These are phyloP conservation scores for Sclerotinia subarctica DNA, from an alignment of 2,329 filamentous ascomycete genomes.

Conservation along the genomic window DNA sequence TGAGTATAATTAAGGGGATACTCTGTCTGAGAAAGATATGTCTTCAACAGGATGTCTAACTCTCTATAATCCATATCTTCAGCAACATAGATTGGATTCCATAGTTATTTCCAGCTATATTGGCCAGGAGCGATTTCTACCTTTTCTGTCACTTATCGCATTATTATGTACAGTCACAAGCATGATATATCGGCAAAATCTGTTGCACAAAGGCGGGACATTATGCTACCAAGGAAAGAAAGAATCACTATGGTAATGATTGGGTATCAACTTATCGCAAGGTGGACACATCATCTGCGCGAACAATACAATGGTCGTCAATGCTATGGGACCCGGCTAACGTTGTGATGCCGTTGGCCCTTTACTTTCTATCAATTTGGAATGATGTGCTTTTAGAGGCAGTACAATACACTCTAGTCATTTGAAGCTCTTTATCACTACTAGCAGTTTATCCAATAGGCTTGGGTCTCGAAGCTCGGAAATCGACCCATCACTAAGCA, in stretches of 20 bases:
- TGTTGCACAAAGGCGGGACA: background rate
- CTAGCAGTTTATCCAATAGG: background rate
- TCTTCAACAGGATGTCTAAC: background rate
- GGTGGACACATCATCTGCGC: background rate
- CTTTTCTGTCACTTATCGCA: constrained; percentile 10
- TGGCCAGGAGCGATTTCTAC: background rate
- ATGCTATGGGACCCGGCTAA: background rate
- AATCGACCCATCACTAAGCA: background rate
- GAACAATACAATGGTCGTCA: background rate
- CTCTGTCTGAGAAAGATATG: background rate
- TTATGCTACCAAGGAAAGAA: too few relatives aligned
- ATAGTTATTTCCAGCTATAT: background rate
- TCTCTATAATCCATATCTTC: background rate
- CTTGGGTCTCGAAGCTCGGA: background rate
- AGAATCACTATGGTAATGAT: background rate
- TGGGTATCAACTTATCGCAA: background rate
- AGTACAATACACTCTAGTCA: background rate
- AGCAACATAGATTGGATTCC: background rate
- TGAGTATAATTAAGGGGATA: background rate
- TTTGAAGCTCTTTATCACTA: background rate
- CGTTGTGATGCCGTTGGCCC: background rate
- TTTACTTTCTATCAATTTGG: background rate
- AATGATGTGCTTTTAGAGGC: background rate
- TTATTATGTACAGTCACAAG: constrained; percentile 1
- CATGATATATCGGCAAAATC: background rate